A percentile compares a stretch with the other conserved stretches of the same genome.
Conservation (phyloP, 208 protist genomes). For the Crithidia fasciculata region DNA sequence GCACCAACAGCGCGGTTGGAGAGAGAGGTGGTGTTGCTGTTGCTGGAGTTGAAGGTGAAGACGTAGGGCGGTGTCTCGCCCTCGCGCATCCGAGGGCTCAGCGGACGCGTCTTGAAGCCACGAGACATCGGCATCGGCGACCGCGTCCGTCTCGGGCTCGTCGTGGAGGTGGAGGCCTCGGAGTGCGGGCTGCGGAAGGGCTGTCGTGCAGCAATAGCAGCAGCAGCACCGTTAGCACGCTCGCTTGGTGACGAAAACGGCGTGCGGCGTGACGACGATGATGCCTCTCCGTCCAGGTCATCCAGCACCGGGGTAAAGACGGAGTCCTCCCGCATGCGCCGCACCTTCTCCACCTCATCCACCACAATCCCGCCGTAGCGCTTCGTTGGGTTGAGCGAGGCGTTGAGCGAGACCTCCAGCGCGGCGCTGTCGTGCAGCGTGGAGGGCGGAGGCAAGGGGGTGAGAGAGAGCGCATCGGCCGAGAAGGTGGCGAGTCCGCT, state of each 20-base stretch:
- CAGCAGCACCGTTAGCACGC: background rate
- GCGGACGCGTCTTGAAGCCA: background rate
- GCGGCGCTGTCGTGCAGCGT: background rate
- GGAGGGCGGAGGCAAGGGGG: background rate
- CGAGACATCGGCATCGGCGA: background rate
- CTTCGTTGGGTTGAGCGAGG: background rate
- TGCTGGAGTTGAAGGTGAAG: background rate
- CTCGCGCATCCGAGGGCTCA: background rate
- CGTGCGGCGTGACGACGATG: background rate
- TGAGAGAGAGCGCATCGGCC: background rate
- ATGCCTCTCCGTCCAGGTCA: background rate
- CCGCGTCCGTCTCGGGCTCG: background rate
- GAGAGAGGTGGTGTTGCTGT: background rate
- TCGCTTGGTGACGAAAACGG: background rate
- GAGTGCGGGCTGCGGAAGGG: background rate
- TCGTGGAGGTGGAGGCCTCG: background rate
- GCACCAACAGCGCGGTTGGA: too few relatives aligned
- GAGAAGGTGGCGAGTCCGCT: background rate
- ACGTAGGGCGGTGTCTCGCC: background rate
- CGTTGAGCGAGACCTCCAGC: background rate
- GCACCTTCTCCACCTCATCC: slow-evolving; percentile 39
- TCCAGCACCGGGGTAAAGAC: slow-evolving; percentile 6
- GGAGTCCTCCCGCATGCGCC: slow-evolving; percentile 23
- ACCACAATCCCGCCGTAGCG: slow-evolving; percentile 27
- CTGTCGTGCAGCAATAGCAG: background rate